Conservation (phyloP, 768 basidiomycete genomes). For the Russula compacta region DNA sequence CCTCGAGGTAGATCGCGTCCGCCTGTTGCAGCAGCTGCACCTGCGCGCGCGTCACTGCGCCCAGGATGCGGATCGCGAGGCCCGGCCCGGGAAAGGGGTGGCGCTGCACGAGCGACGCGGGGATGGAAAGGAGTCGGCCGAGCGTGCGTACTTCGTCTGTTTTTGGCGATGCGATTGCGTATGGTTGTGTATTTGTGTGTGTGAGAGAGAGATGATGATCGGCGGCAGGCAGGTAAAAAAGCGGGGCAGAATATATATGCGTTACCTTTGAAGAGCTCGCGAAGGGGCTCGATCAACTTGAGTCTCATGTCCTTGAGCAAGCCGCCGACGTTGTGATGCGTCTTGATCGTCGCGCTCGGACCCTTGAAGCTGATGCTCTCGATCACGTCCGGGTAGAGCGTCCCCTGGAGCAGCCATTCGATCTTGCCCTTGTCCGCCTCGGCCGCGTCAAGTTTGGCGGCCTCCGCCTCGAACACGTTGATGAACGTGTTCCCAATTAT, state of each 20-base stretch:
- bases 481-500: conserved; percentile 99
- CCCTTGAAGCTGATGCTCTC: conserved; percentile 99
- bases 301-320: conserved; percentile 96
- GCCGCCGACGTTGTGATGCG: conserved; percentile 98
- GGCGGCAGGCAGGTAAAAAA: background rate
- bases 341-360: conserved; percentile 98
- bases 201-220: background rate
- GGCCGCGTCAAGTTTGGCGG: conserved; percentile 73
- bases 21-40: conserved; percentile 87
- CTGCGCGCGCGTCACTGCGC: conserved; percentile 89
- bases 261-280: conserved; percentile 96
- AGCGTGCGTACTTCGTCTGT: conserved; percentile 92
- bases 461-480: conserved; percentile 94
- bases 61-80: conserved; percentile 94
- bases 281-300: conserved; percentile 93
- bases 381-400: conserved; percentile 97
- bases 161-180: background rate
- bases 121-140: conserved; percentile 85
- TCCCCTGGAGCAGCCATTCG: conserved; percentile 96
- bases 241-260: background rate
- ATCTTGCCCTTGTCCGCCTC: conserved; percentile 83
- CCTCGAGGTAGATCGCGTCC: conserved; percentile 94
- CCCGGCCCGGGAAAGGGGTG: conserved; percentile 99
- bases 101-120: conserved; percentile 85
- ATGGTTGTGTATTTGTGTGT: background rate